A percentile compares a stretch with the other conserved stretches of the same genome.
Conservation (phyloP, 192 early-diverging fungal species). For the Rhizophagus prolifer region DNA sequence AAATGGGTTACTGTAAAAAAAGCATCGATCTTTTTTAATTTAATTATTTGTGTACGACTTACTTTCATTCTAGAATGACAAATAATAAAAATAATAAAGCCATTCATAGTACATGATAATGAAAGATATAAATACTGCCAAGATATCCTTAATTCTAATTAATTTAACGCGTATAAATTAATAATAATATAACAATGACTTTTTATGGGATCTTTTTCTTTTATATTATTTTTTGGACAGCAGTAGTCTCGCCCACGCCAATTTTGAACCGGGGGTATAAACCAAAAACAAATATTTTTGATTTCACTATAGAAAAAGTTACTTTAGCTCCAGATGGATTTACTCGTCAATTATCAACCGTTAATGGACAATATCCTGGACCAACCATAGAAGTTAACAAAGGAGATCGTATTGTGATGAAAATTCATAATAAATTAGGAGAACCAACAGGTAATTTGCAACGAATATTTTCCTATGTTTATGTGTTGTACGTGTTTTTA, state of each 20-base stretch:
- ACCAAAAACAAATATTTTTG: constrained; percentile 29
- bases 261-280: constrained; percentile 29
- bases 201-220: constrained; percentile 27
- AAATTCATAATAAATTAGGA: constrained; percentile 39
- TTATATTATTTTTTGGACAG: constrained; percentile 30
- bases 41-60: constrained; percentile 18
- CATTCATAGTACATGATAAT: constrained; percentile 24
- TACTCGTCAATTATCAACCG: constrained; percentile 41
- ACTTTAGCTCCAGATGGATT: constrained; percentile 45
- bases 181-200: constrained; percentile 29
- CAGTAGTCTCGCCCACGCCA: constrained; percentile 32
- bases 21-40: constrained; percentile 24
- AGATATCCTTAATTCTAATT: constrained; percentile 30
- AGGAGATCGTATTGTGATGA: constrained; percentile 48
- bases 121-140: constrained; percentile 31
- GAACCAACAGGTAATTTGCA: constrained; percentile 33
- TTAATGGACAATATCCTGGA: constrained; percentile 59
- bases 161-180: constrained; percentile 24
- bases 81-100: constrained; percentile 21
- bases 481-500: constrained; percentile 31
- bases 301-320: constrained; percentile 32
- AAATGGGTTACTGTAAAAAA: constrained; percentile 24
- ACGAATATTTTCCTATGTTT: constrained; percentile 31
- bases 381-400: constrained; percentile 50
- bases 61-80: constrained; percentile 24